Evolutionary conservation across 805 yeast genomes (phyloP).

Genomic region (Candida berthetii): DNA sequence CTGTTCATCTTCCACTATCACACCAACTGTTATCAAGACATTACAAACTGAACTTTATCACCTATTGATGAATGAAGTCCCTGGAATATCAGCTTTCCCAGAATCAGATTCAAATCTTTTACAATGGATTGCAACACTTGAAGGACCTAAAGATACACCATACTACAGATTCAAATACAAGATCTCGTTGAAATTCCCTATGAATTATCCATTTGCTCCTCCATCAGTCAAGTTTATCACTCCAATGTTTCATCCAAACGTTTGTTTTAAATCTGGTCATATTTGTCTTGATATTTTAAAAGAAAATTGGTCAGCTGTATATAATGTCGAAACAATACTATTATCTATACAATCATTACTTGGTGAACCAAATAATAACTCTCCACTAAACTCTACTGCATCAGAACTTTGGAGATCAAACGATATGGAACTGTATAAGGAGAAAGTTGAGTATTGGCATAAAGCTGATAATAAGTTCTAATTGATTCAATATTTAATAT

Average conservation of each 20-base stretch:
- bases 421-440: slow-evolving; percentile 27
- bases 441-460: slow-evolving; percentile 20
- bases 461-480: too few species aligned
- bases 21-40: slow-evolving; percentile 26
- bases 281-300: slow-evolving; percentile 60
- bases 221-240: slow-evolving; percentile 50
- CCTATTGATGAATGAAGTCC: slow-evolving; percentile 41
- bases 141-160: slow-evolving; percentile 52
- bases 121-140: slow-evolving; percentile 45
- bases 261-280: slow-evolving; percentile 51
- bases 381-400: slow-evolving; percentile 51
- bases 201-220: slow-evolving; percentile 51
- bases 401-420: slow-evolving; percentile 46
- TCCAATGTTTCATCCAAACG: slow-evolving; percentile 39
- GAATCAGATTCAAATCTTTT: slow-evolving; percentile 42
- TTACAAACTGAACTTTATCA: slow-evolving; percentile 47
- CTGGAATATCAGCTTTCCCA: slow-evolving; percentile 52
- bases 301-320: slow-evolving; percentile 60
- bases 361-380: slow-evolving; percentile 56
- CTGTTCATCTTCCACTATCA: slow-evolving; percentile 7
- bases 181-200: slow-evolving; percentile 45
- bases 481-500: too few species aligned
- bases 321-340: slow-evolving; percentile 54
- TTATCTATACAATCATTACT: slow-evolving; percentile 52
- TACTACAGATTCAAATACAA: slow-evolving; percentile 37